phyloP scores from a whole-genome alignment of 1,284 basidiomycete genomes.

The Boletus sp. region DNA sequence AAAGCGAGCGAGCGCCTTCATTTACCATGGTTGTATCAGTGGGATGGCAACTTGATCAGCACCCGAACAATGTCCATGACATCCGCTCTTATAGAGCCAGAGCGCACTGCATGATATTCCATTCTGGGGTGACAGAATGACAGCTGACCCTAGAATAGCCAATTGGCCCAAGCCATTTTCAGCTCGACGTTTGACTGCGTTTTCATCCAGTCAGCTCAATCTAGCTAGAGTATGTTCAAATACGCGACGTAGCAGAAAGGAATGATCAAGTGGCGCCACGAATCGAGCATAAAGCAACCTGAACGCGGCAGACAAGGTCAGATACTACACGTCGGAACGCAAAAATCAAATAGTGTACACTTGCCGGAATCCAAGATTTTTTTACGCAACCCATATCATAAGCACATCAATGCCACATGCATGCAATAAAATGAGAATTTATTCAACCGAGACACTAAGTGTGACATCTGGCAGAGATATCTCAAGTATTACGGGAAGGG shows the following conservation, averaged over 20 bases:
- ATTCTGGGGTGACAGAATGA: conserved; percentile 23
- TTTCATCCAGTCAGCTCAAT: neutral
- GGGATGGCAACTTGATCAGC: conserved; percentile 6
- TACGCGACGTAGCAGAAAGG: neutral
- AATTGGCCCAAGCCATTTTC: neutral
- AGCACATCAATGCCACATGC: neutral
- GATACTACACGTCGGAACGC: neutral
- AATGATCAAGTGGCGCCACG: neutral
- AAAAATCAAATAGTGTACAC: neutral
- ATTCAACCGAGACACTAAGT: too few species aligned
- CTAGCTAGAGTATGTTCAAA: neutral
- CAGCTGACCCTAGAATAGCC: conserved; percentile 19
- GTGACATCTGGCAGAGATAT: too few species aligned
- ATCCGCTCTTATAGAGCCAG: conserved; percentile 14
- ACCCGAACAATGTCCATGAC: conserved; percentile 12
- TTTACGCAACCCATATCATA: neutral
- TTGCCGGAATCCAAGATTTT: neutral
- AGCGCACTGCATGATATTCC: conserved; percentile 22
- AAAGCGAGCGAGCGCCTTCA: neutral
- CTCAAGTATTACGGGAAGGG: too few species aligned
- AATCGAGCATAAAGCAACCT: neutral
- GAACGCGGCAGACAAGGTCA: neutral
- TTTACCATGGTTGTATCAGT: conserved; percentile 32
- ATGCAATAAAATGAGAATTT: neutral
- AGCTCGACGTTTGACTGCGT: neutral